These are phyloP conservation scores for Fusarium agapanthi DNA, from an alignment of 2,329 filamentous ascomycete genomes.

Conservation along the genomic window DNA sequence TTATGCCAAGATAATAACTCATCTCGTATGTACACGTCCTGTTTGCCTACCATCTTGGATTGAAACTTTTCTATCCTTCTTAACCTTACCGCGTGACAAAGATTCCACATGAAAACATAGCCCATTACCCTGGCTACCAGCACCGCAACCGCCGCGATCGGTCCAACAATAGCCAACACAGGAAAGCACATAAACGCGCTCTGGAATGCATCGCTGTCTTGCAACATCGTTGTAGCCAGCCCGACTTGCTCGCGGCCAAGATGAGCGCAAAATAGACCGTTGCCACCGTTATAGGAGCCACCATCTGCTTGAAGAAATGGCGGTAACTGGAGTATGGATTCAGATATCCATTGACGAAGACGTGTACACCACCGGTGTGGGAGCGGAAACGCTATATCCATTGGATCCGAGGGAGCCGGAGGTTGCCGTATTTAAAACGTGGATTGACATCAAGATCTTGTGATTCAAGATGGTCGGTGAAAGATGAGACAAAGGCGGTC, in stretches of 20 bases:
- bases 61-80: accelerated
- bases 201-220: background rate
- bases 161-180: background rate
- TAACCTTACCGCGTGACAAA: background rate
- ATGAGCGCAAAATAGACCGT: background rate
- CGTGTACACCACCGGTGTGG: accelerated
- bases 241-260: background rate
- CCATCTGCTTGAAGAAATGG: background rate
- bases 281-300: background rate
- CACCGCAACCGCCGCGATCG: accelerated
- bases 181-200: background rate
- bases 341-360: background rate
- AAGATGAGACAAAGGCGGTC: background rate
- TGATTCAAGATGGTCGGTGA: background rate
- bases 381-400: background rate
- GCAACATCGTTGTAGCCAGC: background rate
- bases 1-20: background rate
- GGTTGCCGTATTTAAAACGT: background rate
- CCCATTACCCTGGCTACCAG: background rate
- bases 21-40: background rate
- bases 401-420: background rate
- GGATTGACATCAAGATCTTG: background rate
- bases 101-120: background rate
- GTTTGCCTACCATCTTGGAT: accelerated
- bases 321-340: background rate